Evolutionary conservation across 768 basidiomycete genomes (phyloP), one percentile per base, ranked within the genome.

Genomic region (Phanerodontia chrysosporium): DNA sequence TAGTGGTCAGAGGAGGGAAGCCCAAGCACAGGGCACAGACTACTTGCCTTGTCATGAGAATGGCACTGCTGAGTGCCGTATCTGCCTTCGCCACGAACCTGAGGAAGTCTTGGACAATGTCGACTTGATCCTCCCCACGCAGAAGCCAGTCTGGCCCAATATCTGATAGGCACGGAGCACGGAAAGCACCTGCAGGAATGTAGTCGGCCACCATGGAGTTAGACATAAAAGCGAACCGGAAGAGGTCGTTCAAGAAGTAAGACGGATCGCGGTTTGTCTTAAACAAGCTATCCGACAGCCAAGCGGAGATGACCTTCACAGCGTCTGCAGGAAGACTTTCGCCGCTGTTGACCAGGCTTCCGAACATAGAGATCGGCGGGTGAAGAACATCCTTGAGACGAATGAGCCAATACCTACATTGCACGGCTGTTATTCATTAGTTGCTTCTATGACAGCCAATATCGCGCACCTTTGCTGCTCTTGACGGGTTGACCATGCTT

Each of bases 1-100:
- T n/a, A n/a, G n/a, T n/a, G n/a, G n/a, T n/a, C n/a, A n/a, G n/a
- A n/a, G n/a, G n/a, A n/a, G n/a, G n/a, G n/a, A n/a, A n/a, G n/a
- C n/a, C n/a, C n/a, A n/a, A n/a, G n/a, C n/a, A n/a, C n/a, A n/a
- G n/a, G n/a, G n/a, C n/a, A n/a, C n/a, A n/a, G 53, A 53, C 30
- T n/a, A 64, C 76, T 46, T 59, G 84, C 83, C 59, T 62, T 39
- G 81, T 44, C 57, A 78, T 76, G 2, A 72, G 42, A 44, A 79
- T 66, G 4, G 80, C 81, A 3, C 71, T 30, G 49, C 39, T 8
- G 25, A 35, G 2, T 42, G 14, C 18, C 29, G 45, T 1, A 14
- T 25, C 35, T 39, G 53, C 29, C 51, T 58, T 51, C 57, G 49
- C 10, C 67, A 49, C 12, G 55, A 36, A 3, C 22, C 30, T 6